A percentile compares a stretch with the other conserved stretches of the same genome.
phyloP scores from a whole-genome alignment of 345 rosid species.

The Cardamine chenopodiifolia region DNA sequence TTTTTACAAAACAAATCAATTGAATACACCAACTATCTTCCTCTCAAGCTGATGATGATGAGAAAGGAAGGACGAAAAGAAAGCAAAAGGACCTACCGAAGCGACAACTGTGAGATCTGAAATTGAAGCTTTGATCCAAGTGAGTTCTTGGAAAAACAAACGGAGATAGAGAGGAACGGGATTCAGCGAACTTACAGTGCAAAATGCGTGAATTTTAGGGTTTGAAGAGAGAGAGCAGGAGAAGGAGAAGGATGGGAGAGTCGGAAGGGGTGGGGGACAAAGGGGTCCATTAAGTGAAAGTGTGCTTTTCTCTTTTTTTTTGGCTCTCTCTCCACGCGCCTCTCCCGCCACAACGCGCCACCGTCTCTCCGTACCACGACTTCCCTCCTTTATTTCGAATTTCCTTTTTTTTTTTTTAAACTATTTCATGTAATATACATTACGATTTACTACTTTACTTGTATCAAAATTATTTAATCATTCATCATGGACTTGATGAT shows the following conservation, averaged over 20 bases:
- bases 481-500: no score
- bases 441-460: no score
- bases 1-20: background rate
- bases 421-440: no score
- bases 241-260: background rate
- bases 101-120: conserved; percentile 56
- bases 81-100: conserved; percentile 26
- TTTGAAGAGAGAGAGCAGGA: conserved; percentile 19
- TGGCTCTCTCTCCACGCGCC: conserved; percentile 28
- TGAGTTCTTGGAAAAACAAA: conserved; percentile 43
- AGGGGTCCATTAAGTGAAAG: conserved; percentile 37
- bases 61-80: background rate
- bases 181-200: conserved; percentile 37
- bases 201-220: conserved; percentile 42
- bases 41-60: background rate
- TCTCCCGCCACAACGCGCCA: conserved; percentile 36
- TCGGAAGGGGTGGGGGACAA: conserved; percentile 17
- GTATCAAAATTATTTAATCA: background rate
- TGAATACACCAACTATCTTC: no score
- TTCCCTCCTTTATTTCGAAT: background rate
- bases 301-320: background rate
- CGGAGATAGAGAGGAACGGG: conserved; percentile 12
- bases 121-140: conserved; percentile 30
- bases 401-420: no score
- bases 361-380: conserved; percentile 40